Evolutionary conservation across 2,329 filamentous ascomycete genomes (phyloP).

Genomic region (Calonectria pauciramosa): DNA sequence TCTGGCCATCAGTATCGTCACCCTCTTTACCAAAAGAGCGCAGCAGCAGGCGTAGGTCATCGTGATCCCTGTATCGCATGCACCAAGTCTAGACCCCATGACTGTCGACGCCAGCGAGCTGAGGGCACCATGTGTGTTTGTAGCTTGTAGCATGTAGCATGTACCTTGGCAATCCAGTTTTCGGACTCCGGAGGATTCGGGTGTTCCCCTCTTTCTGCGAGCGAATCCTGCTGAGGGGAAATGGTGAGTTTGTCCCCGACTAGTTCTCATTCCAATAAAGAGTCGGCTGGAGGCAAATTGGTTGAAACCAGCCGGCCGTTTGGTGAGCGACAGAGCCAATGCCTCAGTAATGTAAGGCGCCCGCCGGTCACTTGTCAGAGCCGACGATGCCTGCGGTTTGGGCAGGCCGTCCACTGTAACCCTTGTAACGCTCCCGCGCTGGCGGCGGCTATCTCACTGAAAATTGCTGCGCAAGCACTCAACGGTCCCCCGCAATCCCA

Average conservation of each 20-base stretch:
- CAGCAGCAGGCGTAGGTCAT: slow-evolving; percentile 3
- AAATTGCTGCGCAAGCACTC: background rate
- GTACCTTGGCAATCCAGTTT: slow-evolving; percentile 3
- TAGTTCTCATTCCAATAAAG: background rate
- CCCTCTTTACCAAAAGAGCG: slow-evolving; percentile 4
- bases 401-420: background rate
- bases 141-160: background rate
- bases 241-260: background rate
- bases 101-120: slow-evolving; percentile 2
- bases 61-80: slow-evolving; percentile 15
- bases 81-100: slow-evolving; percentile 19
- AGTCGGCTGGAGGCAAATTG: background rate
- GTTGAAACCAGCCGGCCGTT: background rate
- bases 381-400: background rate
- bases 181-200: background rate
- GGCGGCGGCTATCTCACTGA: slow-evolving; percentile 18
- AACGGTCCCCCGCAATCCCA: slow-evolving; percentile 17
- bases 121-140: background rate
- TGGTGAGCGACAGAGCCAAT: background rate
- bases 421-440: background rate
- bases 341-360: background rate
- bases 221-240: background rate
- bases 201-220: slow-evolving; percentile 3
- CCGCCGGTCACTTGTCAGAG: background rate
- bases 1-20: slow-evolving; percentile 1